Conservation (phyloP, 192 early-diverging fungal genomes). For the Spizellomyces punctatus region DNA sequence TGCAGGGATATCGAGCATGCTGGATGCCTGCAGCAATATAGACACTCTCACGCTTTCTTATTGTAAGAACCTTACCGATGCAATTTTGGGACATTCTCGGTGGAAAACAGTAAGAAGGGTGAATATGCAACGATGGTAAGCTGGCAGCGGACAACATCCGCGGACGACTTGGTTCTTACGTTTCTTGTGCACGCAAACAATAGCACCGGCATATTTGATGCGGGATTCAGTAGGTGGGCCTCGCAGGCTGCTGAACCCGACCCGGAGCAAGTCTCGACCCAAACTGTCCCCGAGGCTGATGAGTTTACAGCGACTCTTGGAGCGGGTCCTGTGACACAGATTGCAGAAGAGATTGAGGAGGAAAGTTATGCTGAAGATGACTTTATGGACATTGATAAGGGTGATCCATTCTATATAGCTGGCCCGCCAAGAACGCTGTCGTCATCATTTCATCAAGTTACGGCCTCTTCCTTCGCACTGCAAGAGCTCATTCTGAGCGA, state of each 20-base stretch:
- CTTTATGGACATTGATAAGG: conserved; percentile 13
- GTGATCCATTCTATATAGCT: too few relatives aligned
- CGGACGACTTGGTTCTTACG: background rate
- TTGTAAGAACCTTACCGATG: conserved; percentile 76
- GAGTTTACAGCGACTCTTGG: background rate
- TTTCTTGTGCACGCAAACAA: background rate
- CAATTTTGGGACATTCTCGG: conserved; percentile 54
- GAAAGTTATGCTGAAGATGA: background rate
- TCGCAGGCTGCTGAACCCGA: background rate
- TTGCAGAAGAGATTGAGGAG: conserved; percentile 1
- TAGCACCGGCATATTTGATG: conserved; percentile 66
- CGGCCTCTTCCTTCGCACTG: conserved; percentile 39
- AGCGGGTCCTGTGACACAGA: background rate
- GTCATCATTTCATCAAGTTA: too few relatives aligned
- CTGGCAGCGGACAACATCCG: background rate
- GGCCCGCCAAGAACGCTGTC: too few relatives aligned
- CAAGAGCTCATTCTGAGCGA: conserved; percentile 65
- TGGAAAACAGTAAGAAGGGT: conserved; percentile 58
- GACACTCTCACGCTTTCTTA: conserved; percentile 60
- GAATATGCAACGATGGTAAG: conserved; percentile 69
- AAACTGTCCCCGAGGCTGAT: background rate
- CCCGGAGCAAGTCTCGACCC: conserved; percentile 21
- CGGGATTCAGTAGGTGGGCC: conserved; percentile 59
- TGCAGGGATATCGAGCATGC: conserved; percentile 53
- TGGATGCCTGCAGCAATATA: conserved; percentile 45